phyloP scores from a whole-genome alignment of 805 yeast species.

The Candida parachauliodes region DNA sequence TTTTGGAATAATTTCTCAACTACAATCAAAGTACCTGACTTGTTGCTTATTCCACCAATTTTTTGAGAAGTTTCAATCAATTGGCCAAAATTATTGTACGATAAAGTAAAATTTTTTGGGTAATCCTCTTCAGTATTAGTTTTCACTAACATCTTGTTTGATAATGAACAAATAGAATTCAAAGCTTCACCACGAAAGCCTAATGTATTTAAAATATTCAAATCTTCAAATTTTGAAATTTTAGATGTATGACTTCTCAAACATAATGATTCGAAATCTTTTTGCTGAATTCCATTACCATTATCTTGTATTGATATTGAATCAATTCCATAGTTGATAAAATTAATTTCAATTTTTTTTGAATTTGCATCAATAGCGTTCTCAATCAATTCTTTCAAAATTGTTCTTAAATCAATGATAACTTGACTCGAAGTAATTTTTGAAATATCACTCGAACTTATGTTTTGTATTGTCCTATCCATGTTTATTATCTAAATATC shows the following conservation, averaged over 20 bases:
- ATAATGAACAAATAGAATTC: conserved; percentile 61
- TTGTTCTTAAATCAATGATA: conserved; percentile 70
- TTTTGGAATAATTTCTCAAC: conserved; percentile 59
- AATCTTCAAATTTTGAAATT: conserved; percentile 51
- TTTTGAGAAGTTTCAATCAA: conserved; percentile 42
- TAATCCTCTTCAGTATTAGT: conserved; percentile 47
- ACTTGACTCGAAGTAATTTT: conserved; percentile 91
- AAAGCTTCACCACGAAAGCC: conserved; percentile 85
- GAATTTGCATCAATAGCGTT: conserved; percentile 81
- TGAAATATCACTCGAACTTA: conserved; percentile 54
- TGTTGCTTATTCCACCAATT: conserved; percentile 22
- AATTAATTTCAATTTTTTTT: conserved; percentile 59
- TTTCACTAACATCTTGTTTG: conserved; percentile 40
- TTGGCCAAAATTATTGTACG: conserved; percentile 53
- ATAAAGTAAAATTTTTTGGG: conserved; percentile 58
- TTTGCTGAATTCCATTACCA: conserved; percentile 57
- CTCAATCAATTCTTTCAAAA: conserved; percentile 83
- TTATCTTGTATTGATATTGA: conserved; percentile 65
- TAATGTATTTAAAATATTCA: conserved; percentile 47
- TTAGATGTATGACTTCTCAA: conserved; percentile 69
- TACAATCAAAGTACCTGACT: conserved; percentile 61
- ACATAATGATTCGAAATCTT: conserved; percentile 54
- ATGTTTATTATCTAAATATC: too few species aligned
- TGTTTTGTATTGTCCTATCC: conserved; percentile 14
- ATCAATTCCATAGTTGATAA: conserved; percentile 71